Evolutionary conservation across 2,329 filamentous ascomycete genomes (phyloP), one percentile per base, ranked within the genome.

Genomic region (Talaromyces sp.): DNA sequence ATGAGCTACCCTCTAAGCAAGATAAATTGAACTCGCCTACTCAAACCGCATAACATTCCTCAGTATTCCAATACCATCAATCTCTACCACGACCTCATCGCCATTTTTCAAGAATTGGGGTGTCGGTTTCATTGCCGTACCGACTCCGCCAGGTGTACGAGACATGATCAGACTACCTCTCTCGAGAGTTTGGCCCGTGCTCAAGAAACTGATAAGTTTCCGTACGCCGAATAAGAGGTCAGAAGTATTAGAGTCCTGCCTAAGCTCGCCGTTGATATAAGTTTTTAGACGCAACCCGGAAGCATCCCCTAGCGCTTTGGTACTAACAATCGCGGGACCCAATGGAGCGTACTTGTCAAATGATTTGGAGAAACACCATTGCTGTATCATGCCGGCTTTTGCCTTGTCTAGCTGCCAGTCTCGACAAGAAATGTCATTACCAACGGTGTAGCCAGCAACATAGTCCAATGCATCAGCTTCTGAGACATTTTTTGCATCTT

Each of bases 301-400:
- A 41, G 37, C 37, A 41, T 41, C 37, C 5, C 37, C 37, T 0
- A 41, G 37, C 3, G 16, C 37, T 41, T 41, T 41, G 37, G 37
- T 41, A 7, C 37, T 41, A 13, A 41, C 14, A 41, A 41, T 41
- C 14, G 37, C 37, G 5, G 37, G 37, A 16, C 57, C 57, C 10
- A 60, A 22, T 7, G 39, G 57, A 2, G 57, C 57, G 19, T 60
- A 60, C 13, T 47, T 48, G 22, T 60, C 58, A 31, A 60, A 60
- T 0, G 58, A 60, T n/a, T 60, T 60, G 14, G 11, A n/a, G 27
- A 60, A 60, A 33, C 22, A 14, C 58, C 58, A 60, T 19, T 47
- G 39, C 58, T 31, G 41, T 10, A 60, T 41, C 37, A 19, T 14
- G 19, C 58, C 58, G 6, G 58, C 58, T 9, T 60, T 60, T 8